A percentile compares a stretch with the other conserved stretches of the same genome.
These are phyloP conservation scores for Kluyveromyces lactis DNA, from an alignment of 805 yeast species.

Conservation along the genomic window DNA sequence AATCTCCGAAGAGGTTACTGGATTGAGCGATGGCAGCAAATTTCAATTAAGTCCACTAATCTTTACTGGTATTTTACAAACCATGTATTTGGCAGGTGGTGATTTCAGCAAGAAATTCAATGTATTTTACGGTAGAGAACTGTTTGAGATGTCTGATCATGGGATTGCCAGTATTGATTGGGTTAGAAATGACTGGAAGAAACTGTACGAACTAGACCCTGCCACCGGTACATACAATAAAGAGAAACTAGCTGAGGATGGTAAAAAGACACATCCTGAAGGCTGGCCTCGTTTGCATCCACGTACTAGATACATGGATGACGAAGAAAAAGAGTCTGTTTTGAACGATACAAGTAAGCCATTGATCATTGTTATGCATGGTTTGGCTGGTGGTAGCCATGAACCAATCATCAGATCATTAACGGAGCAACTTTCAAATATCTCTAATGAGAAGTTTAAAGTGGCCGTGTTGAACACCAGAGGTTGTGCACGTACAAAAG, in stretches of 20 bases:
- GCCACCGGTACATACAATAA: slow-evolving; percentile 15
- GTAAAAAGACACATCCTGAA: slow-evolving; percentile 38
- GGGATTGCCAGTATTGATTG: slow-evolving; percentile 73
- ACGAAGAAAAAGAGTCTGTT: slow-evolving; percentile 32
- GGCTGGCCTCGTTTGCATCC: slow-evolving; percentile 58
- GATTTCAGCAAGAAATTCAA: slow-evolving; percentile 43
- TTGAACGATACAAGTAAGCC: slow-evolving; percentile 38
- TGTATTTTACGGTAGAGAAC: slow-evolving; percentile 68
- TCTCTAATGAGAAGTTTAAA: slow-evolving; percentile 37
- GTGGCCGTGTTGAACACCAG: slow-evolving; percentile 60
- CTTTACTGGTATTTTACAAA: slow-evolving; percentile 71
- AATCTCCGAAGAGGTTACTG: slow-evolving; percentile 32
- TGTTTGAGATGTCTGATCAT: slow-evolving; percentile 51
- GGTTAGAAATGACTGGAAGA: slow-evolving; percentile 32
- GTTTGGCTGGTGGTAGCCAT: slow-evolving; percentile 73
- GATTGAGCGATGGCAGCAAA: slow-evolving; percentile 38
- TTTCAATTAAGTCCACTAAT: slow-evolving; percentile 55
- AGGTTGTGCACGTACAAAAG: slow-evolving; percentile 70
- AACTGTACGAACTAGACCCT: slow-evolving; percentile 12
- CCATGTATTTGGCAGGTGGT: slow-evolving; percentile 55
- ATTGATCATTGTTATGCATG: slow-evolving; percentile 56
- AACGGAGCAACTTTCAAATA: slow-evolving; percentile 34
- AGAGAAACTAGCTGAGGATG: slow-evolving; percentile 26
- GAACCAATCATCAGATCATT: slow-evolving; percentile 63
- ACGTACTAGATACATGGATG: slow-evolving; percentile 53